These are phyloP conservation scores for Oryza glumipatula DNA, from an alignment of 176 grass and related monocot genomes.

Conservation along the genomic window DNA sequence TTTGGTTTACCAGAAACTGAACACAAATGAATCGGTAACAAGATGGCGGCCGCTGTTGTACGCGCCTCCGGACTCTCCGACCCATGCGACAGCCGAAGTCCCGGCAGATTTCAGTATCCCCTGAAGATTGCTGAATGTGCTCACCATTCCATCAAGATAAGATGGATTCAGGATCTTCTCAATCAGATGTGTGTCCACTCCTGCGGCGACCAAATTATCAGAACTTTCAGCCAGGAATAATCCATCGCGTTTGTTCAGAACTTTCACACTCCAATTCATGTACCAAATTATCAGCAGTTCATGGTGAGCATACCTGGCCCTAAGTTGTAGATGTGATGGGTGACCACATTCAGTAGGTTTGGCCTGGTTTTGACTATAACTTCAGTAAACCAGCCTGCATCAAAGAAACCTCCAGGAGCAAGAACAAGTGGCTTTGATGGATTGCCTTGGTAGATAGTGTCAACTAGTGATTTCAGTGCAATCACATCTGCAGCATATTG, in stretches of 20 bases:
- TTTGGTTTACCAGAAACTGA: constrained; percentile 84
- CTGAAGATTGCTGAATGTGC: constrained; percentile 66
- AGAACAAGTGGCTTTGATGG: constrained; percentile 70
- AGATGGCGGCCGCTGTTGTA: constrained; percentile 95
- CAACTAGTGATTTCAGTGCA: constrained; percentile 58
- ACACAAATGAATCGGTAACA: constrained; percentile 86
- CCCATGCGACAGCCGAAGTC: constrained; percentile 69
- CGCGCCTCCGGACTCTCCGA: constrained; percentile 86
- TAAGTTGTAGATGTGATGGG: constrained; percentile 91
- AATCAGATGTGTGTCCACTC: constrained; percentile 68
- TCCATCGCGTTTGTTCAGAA: neutral
- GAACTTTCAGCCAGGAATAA: too few species aligned
- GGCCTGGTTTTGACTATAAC: constrained; percentile 72
- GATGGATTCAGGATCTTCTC: constrained; percentile 79
- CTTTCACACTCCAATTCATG: neutral
- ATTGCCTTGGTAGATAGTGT: constrained; percentile 44
- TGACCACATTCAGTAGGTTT: constrained; percentile 67
- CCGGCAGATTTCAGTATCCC: constrained; percentile 53
- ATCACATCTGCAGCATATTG: constrained; percentile 78
- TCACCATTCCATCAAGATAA: constrained; percentile 57
- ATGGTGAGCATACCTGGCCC: constrained; percentile 61
- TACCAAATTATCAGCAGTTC: neutral
- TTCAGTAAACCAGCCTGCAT: constrained; percentile 61
- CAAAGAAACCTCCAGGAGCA: constrained; percentile 90
- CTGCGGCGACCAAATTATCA: constrained; percentile 24